Conservation (phyloP, 345 rosid genomes). For the Tarenaya hassleriana region DNA sequence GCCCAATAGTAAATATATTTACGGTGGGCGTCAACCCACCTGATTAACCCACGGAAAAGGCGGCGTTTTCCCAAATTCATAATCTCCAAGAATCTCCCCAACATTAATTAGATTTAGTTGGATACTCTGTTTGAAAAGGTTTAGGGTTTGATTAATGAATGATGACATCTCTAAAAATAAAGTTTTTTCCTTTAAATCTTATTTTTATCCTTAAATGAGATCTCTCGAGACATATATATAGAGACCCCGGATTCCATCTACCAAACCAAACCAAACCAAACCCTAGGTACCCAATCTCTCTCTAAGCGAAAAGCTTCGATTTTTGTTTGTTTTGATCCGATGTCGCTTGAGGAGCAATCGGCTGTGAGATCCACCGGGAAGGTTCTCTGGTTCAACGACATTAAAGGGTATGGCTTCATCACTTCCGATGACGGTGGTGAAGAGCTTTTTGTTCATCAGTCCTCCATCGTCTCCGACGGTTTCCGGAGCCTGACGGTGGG, state of each 20-base stretch:
- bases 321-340: conserved; percentile 2
- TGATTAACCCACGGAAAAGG: conserved; percentile 18
- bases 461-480: conserved; percentile 56
- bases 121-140: neutral
- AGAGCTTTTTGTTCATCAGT: conserved; percentile 71
- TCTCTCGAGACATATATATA: too few relatives aligned
- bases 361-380: conserved; percentile 48
- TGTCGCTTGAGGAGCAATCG: conserved; percentile 28
- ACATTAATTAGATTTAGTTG: neutral
- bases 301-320: conserved; percentile 17
- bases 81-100: conserved; percentile 17
- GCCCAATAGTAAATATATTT: too few relatives aligned
- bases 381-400: conserved; percentile 49
- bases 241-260: neutral
- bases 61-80: conserved; percentile 10
- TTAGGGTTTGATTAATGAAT: conserved; percentile 22
- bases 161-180: conserved; percentile 19
- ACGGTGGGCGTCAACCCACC: conserved; percentile 20
- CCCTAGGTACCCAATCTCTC: conserved; percentile 12
- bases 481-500: conserved; percentile 38
- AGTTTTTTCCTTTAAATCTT: conserved; percentile 5
- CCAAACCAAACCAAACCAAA: too few relatives aligned
- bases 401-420: conserved; percentile 65
- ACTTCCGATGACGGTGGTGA: conserved; percentile 49
- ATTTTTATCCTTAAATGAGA: too few relatives aligned